Conservation (phyloP, 2,329 filamentous ascomycete genomes). For the Cephalotrichum gorgonifer region DNA sequence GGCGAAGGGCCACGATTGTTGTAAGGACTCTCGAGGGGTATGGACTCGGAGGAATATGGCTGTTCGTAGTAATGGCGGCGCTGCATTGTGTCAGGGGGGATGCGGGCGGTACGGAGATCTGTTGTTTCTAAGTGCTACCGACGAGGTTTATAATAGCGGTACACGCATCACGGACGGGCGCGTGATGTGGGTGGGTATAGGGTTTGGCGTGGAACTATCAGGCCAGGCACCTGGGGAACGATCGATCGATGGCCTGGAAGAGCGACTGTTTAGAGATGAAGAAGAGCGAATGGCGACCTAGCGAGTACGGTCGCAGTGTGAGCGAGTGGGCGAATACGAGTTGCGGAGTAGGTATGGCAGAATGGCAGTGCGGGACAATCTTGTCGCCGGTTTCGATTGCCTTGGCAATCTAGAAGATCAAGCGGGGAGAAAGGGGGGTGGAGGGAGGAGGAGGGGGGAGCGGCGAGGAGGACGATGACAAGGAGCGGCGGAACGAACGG, state of each 20-base stretch:
- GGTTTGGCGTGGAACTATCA: background rate
- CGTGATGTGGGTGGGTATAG: background rate
- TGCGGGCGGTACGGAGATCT: slow-evolving; percentile 3
- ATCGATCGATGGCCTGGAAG: background rate
- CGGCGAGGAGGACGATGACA: too few species aligned
- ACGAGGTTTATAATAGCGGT: background rate
- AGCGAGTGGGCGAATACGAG: background rate
- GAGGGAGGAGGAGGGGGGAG: background rate
- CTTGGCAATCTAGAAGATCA: slow-evolving; percentile 4
- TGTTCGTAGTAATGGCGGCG: slow-evolving; percentile 10
- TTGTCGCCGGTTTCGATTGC: background rate
- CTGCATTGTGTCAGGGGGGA: slow-evolving; percentile 8
- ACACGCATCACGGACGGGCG: background rate
- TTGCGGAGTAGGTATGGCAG: too few species aligned
- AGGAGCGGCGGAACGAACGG: too few species aligned
- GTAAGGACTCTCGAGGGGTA: slow-evolving; percentile 5
- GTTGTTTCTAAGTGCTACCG: slow-evolving; percentile 2
- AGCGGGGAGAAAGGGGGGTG: slow-evolving; percentile 1
- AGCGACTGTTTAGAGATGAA: background rate
- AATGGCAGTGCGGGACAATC: background rate
- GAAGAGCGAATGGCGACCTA: background rate
- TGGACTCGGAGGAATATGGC: slow-evolving; percentile 3
- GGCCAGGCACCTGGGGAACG: background rate
- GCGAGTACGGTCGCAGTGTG: background rate
- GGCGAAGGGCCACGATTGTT: slow-evolving; percentile 4